These are phyloP conservation scores for Syncephalastrum racemosum DNA, from an alignment of 371 early-diverging fungal genomes.

Conservation along the genomic window DNA sequence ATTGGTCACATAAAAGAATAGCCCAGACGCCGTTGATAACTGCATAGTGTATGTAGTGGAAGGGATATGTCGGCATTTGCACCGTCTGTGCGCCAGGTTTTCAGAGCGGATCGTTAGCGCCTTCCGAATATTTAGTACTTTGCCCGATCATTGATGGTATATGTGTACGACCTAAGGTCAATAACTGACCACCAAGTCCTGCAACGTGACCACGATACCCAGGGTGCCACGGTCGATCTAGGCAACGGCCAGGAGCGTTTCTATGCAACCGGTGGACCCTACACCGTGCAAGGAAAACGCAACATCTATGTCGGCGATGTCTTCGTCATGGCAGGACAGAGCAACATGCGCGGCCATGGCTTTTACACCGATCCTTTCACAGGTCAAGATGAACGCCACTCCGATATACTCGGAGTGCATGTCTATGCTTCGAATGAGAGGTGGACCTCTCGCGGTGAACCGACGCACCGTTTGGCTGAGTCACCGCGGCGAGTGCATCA, in stretches of 20 bases:
- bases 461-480: conserved; percentile 25
- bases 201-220: conserved; percentile 25
- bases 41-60: no score
- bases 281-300: conserved; percentile 15
- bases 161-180: conserved; percentile 1
- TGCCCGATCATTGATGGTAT: no score
- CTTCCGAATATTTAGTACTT: no score
- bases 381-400: neutral
- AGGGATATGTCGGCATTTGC: no score
- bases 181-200: conserved; percentile 28
- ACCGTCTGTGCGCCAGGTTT: no score
- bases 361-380: conserved; percentile 17
- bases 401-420: conserved; percentile 12
- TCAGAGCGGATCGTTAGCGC: no score
- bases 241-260: conserved; percentile 12
- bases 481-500: conserved; percentile 35
- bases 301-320: conserved; percentile 42
- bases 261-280: conserved; percentile 32
- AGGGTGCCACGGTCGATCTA: conserved; percentile 16
- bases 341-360: conserved; percentile 51
- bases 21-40: no score
- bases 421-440: conserved; percentile 34
- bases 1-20: no score
- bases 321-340: conserved; percentile 50
- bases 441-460: conserved; percentile 31